Percentiles rank a stretch among this genome's conserved stretches.
Evolutionary conservation across 352 stramenopile genomes (phyloP).

Genomic region (Pythium sp.): DNA sequence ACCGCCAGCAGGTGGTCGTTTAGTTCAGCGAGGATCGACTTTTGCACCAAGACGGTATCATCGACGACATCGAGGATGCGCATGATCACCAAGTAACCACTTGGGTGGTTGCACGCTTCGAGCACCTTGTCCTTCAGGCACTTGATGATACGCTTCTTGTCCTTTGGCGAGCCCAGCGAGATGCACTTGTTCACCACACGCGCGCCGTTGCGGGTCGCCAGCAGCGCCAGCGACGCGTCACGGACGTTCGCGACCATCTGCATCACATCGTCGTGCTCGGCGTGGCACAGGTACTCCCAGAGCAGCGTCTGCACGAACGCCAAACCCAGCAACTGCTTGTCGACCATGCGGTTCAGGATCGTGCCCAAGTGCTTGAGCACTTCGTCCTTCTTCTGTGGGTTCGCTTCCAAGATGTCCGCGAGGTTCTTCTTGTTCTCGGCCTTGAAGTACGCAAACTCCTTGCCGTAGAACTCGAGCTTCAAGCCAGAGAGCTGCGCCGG

Average conservation of each 20-base stretch:
- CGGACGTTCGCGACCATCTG: conserved; percentile 84
- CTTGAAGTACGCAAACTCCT: conserved; percentile 88
- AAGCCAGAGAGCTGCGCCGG: conserved; percentile 82
- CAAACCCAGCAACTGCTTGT: conserved; percentile 87
- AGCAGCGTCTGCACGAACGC: conserved; percentile 88
- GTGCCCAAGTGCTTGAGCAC: conserved; percentile 67
- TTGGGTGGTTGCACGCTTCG: conserved; percentile 87
- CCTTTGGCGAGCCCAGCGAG: conserved; percentile 79
- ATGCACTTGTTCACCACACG: conserved; percentile 87
- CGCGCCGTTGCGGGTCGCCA: conserved; percentile 86
- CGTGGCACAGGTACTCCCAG: conserved; percentile 89
- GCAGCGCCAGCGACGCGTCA: conserved; percentile 79
- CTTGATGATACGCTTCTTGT: conserved; percentile 91
- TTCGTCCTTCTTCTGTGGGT: conserved; percentile 68
- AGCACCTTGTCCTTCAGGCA: conserved; percentile 88
- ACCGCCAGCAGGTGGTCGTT: conserved; percentile 74
- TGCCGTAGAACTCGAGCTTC: conserved; percentile 89
- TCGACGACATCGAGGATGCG: conserved; percentile 89
- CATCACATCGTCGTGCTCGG: conserved; percentile 75
- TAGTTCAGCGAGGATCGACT: conserved; percentile 81
- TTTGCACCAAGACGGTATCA: conserved; percentile 89
- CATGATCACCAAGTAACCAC: conserved; percentile 88
- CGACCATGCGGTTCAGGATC: conserved; percentile 83
- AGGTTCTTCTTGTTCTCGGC: conserved; percentile 83
- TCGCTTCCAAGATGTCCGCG: conserved; percentile 58